phyloP scores from a whole-genome alignment of 164 flowering plant species.

The Aristolochia contorta region DNA sequence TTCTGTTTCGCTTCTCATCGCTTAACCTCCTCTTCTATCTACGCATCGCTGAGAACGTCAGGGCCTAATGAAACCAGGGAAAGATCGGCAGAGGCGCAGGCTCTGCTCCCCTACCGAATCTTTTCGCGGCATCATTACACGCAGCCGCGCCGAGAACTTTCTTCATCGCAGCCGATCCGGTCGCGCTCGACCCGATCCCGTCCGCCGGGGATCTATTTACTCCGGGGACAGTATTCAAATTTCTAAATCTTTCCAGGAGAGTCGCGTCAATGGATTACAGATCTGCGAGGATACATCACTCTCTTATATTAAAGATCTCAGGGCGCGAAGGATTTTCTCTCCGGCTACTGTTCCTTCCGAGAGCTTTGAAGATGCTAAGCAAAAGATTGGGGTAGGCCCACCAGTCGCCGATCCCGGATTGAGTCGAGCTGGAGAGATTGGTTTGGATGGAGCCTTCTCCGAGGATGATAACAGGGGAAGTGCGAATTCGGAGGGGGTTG shows the following conservation, averaged over 20 bases:
- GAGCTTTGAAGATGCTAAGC: conserved; percentile 1
- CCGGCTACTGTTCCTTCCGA: conserved; percentile 7
- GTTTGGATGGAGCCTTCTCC: background rate
- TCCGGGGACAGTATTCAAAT: too few relatives aligned
- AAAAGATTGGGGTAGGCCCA: background rate
- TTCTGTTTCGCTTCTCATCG: too few relatives aligned
- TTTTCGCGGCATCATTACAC: conserved; percentile 16
- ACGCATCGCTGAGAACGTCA: conserved; percentile 1
- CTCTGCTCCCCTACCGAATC: conserved; percentile 1
- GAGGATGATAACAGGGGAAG: background rate
- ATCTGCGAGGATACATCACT: background rate
- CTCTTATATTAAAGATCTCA: conserved; percentile 33
- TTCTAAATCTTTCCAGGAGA: too few relatives aligned
- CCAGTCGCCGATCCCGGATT: background rate
- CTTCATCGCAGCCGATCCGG: conserved; percentile 30
- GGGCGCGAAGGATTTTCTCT: conserved; percentile 35
- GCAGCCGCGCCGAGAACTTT: conserved; percentile 22
- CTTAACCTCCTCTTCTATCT: background rate
- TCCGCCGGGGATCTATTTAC: background rate
- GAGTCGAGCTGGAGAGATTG: background rate
- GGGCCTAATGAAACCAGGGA: conserved; percentile 1
- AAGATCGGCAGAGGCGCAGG: conserved; percentile 16
- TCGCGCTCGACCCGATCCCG: conserved; percentile 10
- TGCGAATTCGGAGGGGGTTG: conserved; percentile 3
- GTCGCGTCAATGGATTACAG: too few relatives aligned